These are phyloP conservation scores for Pythium phragmiticola DNA, from an alignment of 352 stramenopile genomes.

Conservation along the genomic window DNA sequence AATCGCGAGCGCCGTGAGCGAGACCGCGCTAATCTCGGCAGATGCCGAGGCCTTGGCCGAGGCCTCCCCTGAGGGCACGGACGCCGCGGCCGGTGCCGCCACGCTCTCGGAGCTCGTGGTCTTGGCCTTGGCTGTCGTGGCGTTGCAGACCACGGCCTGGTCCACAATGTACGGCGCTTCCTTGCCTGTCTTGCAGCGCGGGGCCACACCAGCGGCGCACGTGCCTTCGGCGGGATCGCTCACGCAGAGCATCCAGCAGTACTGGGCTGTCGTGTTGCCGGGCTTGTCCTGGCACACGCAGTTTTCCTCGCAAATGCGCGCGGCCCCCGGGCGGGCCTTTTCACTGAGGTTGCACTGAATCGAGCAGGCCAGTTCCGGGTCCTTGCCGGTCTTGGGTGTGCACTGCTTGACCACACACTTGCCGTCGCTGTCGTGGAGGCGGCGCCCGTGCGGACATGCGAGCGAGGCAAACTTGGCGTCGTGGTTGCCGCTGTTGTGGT, in stretches of 20 bases:
- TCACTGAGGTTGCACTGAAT: slow-evolving; percentile 40
- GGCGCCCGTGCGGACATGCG: slow-evolving; percentile 28
- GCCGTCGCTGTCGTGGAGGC: slow-evolving; percentile 24
- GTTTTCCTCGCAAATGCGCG: slow-evolving; percentile 30
- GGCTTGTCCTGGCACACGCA: slow-evolving; percentile 33
- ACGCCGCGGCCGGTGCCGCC: not conserved
- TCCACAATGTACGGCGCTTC: slow-evolving; percentile 32
- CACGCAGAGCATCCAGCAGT: slow-evolving; percentile 49
- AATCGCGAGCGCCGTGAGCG: slow-evolving; percentile 5
- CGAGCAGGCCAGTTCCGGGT: slow-evolving; percentile 29
- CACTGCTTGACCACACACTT: slow-evolving; percentile 34
- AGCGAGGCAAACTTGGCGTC: slow-evolving; percentile 29
- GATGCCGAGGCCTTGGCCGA: not conserved
- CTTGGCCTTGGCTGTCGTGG: slow-evolving; percentile 12
- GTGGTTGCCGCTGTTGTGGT: slow-evolving; percentile 7
- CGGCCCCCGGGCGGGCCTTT: slow-evolving; percentile 24
- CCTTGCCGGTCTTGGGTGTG: slow-evolving; percentile 24
- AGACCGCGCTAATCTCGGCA: not conserved
- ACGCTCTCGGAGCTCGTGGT: slow-evolving; percentile 6
- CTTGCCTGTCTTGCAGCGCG: slow-evolving; percentile 29
- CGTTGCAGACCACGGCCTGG: slow-evolving; percentile 24
- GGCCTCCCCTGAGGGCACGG: slow-evolving; percentile 3
- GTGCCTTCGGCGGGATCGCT: slow-evolving; percentile 17
- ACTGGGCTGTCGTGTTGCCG: slow-evolving; percentile 25
- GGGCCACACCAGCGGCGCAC: slow-evolving; percentile 9